Evolutionary conservation across 1,284 basidiomycete species (phyloP).

Genomic region (Chondrostereum purpureum): DNA sequence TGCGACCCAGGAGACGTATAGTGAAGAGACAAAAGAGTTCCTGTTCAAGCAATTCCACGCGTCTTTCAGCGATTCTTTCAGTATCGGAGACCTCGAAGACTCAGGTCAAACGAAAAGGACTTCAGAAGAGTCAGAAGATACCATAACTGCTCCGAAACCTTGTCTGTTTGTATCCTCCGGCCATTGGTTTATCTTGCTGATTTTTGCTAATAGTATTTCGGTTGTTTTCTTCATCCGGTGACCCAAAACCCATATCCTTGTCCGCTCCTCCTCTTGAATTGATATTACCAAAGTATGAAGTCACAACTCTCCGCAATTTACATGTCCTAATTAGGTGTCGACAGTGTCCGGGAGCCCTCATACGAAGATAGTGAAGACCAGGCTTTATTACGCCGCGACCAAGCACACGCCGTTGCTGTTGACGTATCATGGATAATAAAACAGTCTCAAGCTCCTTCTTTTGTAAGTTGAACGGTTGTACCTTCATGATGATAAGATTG

Average conservation of each 20-base stretch:
- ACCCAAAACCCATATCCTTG: too few species aligned
- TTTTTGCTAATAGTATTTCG: neutral
- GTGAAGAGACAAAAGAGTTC: neutral
- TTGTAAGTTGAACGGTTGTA: neutral
- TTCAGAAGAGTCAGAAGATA: neutral
- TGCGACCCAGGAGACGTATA: neutral
- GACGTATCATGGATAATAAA: neutral
- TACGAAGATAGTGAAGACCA: neutral
- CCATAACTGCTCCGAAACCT: neutral
- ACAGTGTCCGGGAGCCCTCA: neutral
- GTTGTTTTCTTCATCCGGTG: too few species aligned
- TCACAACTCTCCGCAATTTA: neutral
- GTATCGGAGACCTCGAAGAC: too few species aligned
- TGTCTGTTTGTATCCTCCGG: neutral
- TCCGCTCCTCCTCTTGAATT: neutral
- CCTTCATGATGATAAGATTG: neutral
- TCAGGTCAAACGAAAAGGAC: too few species aligned
- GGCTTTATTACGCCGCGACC: neutral
- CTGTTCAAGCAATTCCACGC: neutral
- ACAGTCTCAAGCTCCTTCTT: neutral
- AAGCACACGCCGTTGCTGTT: neutral
- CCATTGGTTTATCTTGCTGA: neutral
- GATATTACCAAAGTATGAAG: neutral
- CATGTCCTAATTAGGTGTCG: neutral
- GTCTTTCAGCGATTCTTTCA: neutral